Percentiles rank a stretch among this genome's conserved stretches.
These are phyloP conservation scores for Desmodesmus armatus DNA, from an alignment of 139 green algal species.

Conservation along the genomic window DNA sequence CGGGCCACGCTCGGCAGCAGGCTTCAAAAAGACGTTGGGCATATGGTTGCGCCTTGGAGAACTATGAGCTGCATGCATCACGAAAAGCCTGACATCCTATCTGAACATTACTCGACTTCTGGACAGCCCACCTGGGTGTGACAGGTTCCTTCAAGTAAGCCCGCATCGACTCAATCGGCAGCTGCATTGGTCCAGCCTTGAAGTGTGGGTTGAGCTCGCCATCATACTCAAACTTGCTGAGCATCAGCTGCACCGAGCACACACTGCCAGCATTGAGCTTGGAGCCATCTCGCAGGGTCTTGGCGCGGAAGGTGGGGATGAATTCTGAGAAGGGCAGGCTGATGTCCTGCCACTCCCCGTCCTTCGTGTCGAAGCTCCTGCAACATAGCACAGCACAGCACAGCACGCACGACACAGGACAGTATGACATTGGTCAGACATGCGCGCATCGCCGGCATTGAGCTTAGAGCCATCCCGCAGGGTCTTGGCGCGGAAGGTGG, in stretches of 20 bases:
- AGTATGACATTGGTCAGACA: no score
- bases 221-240: constrained; percentile 98
- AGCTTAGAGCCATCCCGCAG: constrained; percentile 62
- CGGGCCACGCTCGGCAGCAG: no score
- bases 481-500: constrained; percentile 85
- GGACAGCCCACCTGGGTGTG: constrained; percentile 22
- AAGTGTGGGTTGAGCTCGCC: constrained; percentile 90
- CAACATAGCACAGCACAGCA: background rate
- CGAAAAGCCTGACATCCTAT: no score
- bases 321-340: constrained; percentile 88
- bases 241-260: constrained; percentile 84
- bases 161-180: constrained; percentile 79
- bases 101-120: no score
- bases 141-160: constrained; percentile 63
- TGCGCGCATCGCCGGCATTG: no score
- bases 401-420: no score
- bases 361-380: constrained; percentile 81
- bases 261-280: constrained; percentile 73
- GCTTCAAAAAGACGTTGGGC: no score
- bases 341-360: constrained; percentile 79
- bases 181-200: constrained; percentile 77
- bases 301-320: constrained; percentile 85
- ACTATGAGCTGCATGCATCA: no score
- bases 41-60: no score
- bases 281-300: constrained; percentile 59